These are phyloP conservation scores for Phytopythium delawarense DNA, from an alignment of 352 stramenopile species.

Conservation along the genomic window DNA sequence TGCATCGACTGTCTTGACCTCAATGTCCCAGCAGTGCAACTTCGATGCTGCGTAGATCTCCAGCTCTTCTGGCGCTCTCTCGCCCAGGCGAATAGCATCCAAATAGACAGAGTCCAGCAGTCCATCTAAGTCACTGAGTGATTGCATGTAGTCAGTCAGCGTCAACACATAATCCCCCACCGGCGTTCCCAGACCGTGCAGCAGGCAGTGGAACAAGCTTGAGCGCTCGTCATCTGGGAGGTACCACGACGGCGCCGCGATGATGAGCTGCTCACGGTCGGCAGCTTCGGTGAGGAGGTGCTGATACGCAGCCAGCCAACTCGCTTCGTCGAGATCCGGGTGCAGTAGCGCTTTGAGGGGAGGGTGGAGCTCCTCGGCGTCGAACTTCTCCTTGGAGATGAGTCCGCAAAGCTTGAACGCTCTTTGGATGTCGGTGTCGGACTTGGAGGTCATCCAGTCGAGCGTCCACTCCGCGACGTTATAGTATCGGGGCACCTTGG, in stretches of 20 bases:
- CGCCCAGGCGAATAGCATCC: not conserved
- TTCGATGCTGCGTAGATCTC: not conserved
- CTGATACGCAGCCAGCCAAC: not conserved
- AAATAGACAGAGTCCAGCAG: not conserved
- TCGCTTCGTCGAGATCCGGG: not conserved
- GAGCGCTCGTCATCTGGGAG: not conserved
- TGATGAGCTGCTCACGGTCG: not conserved
- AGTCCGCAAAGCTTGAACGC: not conserved
- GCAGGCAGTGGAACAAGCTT: not conserved
- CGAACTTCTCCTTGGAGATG: not conserved
- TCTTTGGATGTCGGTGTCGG: not conserved
- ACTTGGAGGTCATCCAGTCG: not conserved
- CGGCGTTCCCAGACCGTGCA: not conserved
- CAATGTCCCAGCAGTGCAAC: not conserved
- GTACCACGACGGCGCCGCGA: not conserved
- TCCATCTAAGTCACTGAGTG: not conserved
- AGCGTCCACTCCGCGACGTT: not conserved
- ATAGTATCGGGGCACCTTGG: not conserved
- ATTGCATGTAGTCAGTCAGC: not conserved
- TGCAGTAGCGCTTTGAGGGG: not conserved
- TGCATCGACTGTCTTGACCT: not conserved
- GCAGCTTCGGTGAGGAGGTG: not conserved
- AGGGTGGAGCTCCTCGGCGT: not conserved
- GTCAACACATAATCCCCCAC: not conserved
- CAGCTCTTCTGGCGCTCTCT: not conserved